Evolutionary conservation across 1,139 yeast genomes (phyloP).

Genomic region (Wickerhamomyces sp.): DNA sequence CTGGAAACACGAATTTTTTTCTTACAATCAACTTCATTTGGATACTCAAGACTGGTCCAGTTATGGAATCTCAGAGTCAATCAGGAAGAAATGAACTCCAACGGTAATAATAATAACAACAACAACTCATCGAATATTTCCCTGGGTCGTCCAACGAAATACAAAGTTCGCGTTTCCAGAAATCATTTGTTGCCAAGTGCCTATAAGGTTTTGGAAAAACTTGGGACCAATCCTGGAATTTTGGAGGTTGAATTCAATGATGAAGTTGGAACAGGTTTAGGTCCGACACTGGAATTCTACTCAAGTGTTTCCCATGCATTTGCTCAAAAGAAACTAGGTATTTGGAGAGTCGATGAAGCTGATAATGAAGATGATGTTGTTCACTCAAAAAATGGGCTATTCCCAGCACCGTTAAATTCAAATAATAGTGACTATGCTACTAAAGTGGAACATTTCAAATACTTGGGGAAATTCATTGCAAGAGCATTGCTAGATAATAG

Average conservation of each 20-base stretch:
- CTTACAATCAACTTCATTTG: constrained; percentile 85
- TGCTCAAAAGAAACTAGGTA: constrained; percentile 44
- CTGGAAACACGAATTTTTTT: constrained; percentile 75
- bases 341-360: constrained; percentile 65
- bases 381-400: constrained; percentile 48
- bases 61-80: constrained; percentile 63
- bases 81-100: constrained; percentile 30
- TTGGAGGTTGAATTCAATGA: constrained; percentile 85
- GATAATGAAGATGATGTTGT: constrained; percentile 37
- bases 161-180: constrained; percentile 76
- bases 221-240: constrained; percentile 76
- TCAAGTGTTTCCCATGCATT: constrained; percentile 77
- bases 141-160: constrained; percentile 75
- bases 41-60: constrained; percentile 78
- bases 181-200: constrained; percentile 72
- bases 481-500: constrained; percentile 83
- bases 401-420: constrained; percentile 60
- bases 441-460: constrained; percentile 50
- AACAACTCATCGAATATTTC: constrained; percentile 29
- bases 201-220: constrained; percentile 66
- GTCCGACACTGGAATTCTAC: constrained; percentile 93
- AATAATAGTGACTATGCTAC: constrained; percentile 36
- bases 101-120: constrained; percentile 20
- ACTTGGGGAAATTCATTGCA: constrained; percentile 81
- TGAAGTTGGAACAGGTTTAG: constrained; percentile 95